A percentile compares a stretch with the other conserved stretches of the same genome.
Evolutionary conservation across 495 filamentous ascomycete genomes (phyloP).

Genomic region (Hyaloscypha variabilis): DNA sequence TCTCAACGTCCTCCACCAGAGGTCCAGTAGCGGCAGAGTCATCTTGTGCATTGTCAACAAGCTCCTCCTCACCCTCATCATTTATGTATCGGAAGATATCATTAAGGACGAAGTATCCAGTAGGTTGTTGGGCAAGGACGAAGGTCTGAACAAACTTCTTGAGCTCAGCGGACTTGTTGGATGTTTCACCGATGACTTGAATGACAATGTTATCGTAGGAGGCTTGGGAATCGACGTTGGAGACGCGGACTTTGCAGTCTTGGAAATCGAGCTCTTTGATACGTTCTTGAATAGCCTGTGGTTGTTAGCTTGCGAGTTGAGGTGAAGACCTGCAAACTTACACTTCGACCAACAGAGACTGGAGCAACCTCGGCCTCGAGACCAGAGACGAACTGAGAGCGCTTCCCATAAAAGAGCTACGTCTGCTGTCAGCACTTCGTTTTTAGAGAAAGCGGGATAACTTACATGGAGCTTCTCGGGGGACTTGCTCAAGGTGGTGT

Average conservation of each 20-base stretch:
- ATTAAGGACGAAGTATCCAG: conserved; percentile 97
- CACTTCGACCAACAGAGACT: conserved; percentile 81
- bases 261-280: conserved; percentile 93
- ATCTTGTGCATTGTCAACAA: conserved; percentile 45
- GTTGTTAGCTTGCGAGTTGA: conserved; percentile 23
- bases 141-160: conserved; percentile 99
- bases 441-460: conserved; percentile 19
- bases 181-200: conserved; percentile 96
- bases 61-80: conserved; percentile 70
- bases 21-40: conserved; percentile 49
- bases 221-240: conserved; percentile 95
- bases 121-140: conserved; percentile 92
- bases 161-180: conserved; percentile 84
- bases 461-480: conserved; percentile 91
- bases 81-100: conserved; percentile 94
- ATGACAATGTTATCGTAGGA: conserved; percentile 93
- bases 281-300: conserved; percentile 86
- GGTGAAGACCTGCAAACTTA: conserved; percentile 46
- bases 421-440: conserved; percentile 25
- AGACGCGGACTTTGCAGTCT: conserved; percentile 96
- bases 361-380: conserved; percentile 84
- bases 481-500: conserved; percentile 91
- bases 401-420: conserved; percentile 81
- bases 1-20: conserved; percentile 45
- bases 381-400: conserved; percentile 80